These are phyloP conservation scores for Piloderma croceum DNA, from an alignment of 768 basidiomycete species.

Conservation along the genomic window DNA sequence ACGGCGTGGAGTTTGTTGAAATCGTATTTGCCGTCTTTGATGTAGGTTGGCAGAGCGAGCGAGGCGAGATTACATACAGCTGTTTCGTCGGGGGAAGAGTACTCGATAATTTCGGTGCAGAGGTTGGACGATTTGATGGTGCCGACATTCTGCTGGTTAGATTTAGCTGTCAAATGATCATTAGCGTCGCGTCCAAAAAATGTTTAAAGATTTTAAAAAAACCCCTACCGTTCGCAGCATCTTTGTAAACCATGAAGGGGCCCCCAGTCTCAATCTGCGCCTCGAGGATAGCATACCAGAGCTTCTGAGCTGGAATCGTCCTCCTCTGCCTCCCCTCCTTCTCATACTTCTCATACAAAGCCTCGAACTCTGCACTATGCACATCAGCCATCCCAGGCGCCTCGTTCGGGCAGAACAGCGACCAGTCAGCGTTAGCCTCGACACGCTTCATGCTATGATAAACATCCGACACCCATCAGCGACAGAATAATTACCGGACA, in stretches of 20 bases:
- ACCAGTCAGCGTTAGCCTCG: slow-evolving; percentile 85
- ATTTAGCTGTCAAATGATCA: slow-evolving; percentile 59
- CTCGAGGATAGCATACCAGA: slow-evolving; percentile 97
- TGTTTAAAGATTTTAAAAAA: neutral
- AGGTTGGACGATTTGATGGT: slow-evolving; percentile 99
- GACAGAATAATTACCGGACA: neutral
- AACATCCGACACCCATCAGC: neutral
- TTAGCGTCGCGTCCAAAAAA: neutral
- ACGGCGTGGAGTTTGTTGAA: slow-evolving; percentile 95
- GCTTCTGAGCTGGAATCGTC: slow-evolving; percentile 88
- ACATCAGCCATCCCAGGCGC: slow-evolving; percentile 87
- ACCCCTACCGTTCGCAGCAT: slow-evolving; percentile 79
- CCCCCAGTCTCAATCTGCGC: slow-evolving; percentile 97
- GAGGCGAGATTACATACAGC: slow-evolving; percentile 99
- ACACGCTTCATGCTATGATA: slow-evolving; percentile 87
- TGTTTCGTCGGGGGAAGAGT: slow-evolving; percentile 93
- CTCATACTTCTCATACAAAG: slow-evolving; percentile 82
- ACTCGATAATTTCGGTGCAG: slow-evolving; percentile 98
- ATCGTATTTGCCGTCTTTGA: slow-evolving; percentile 78
- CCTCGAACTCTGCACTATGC: slow-evolving; percentile 85
- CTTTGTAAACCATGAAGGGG: slow-evolving; percentile 99
- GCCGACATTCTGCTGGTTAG: slow-evolving; percentile 97
- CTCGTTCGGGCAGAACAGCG: slow-evolving; percentile 96
- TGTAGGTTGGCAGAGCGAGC: slow-evolving; percentile 88
- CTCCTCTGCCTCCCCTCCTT: slow-evolving; percentile 81